Evolutionary conservation across 2,329 filamentous ascomycete species (phyloP).

Genomic region (Aspergillus brasiliensis): DNA sequence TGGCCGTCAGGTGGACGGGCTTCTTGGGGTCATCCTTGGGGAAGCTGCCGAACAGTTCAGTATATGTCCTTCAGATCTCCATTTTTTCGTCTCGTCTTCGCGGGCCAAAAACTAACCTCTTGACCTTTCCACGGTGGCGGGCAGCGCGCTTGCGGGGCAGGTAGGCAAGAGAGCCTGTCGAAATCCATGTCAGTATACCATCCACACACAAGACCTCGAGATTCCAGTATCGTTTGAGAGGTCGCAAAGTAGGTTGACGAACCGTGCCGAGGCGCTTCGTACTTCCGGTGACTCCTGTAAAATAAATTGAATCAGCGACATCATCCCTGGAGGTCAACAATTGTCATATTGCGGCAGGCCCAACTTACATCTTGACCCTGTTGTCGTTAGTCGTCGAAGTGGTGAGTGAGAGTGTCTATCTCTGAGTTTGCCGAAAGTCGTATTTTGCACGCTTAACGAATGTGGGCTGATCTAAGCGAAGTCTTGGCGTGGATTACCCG

Average conservation of each 20-base stretch:
- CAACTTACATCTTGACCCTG: constrained; percentile 53
- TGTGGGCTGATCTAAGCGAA: constrained; percentile 48
- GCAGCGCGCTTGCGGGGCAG: constrained; percentile 89
- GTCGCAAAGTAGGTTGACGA: constrained; percentile 64
- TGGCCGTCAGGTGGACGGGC: constrained; percentile 95
- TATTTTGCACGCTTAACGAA: constrained; percentile 45
- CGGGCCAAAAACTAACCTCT: constrained; percentile 70
- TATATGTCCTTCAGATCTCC: constrained; percentile 21
- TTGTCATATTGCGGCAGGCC: constrained; percentile 9
- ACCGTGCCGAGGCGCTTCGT: constrained; percentile 92
- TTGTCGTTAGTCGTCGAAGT: constrained; percentile 51
- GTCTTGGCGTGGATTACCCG: constrained; percentile 16
- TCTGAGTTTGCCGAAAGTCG: constrained; percentile 37
- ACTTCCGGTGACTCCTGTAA: constrained; percentile 63
- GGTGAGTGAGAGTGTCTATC: constrained; percentile 45
- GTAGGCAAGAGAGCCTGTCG: constrained; percentile 72
- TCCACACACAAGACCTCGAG: constrained; percentile 30
- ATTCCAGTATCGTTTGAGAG: constrained; percentile 45
- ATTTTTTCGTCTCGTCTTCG: constrained; percentile 16
- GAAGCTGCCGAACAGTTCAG: constrained; percentile 66
- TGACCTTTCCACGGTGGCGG: constrained; percentile 95
- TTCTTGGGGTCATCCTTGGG: constrained; percentile 99
- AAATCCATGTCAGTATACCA: constrained; percentile 34
- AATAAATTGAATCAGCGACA: constrained; percentile 31
- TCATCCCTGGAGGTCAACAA: constrained; percentile 4